Percentiles rank a stretch among this genome's conserved stretches.
phyloP scores from a whole-genome alignment of 2,329 filamentous ascomycete genomes.

The Ceratocystis huliohia region DNA sequence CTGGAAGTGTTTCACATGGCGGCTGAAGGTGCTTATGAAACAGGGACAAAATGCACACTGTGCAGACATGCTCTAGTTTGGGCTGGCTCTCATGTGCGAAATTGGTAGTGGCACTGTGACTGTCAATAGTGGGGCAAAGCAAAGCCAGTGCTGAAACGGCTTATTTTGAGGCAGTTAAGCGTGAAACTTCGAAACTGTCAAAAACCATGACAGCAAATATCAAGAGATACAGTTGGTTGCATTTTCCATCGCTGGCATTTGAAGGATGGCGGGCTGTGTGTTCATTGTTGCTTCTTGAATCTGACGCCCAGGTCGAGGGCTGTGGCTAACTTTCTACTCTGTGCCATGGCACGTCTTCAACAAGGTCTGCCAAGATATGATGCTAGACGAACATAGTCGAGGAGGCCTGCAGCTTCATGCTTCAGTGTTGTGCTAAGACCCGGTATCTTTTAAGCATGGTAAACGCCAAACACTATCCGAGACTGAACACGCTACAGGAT shows the following conservation, averaged over 20 bases:
- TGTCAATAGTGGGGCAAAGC: background rate
- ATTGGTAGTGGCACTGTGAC: background rate
- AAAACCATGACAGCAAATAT: background rate
- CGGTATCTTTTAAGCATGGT: background rate
- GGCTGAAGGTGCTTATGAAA: conserved; percentile 2
- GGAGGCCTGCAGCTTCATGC: background rate
- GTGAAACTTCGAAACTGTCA: conserved; percentile 4
- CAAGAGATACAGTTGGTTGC: too few species aligned
- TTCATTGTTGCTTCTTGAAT: background rate
- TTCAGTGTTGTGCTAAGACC: background rate
- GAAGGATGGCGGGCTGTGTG: background rate
- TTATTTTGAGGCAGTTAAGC: background rate
- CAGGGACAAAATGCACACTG: conserved; percentile 17
- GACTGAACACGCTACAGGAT: conserved; percentile 37
- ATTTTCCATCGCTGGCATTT: too few species aligned
- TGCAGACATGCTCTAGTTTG: background rate
- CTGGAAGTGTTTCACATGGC: background rate
- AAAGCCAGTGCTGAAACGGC: background rate
- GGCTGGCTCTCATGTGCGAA: background rate
- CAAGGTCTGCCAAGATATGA: background rate
- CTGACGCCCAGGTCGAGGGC: too few species aligned
- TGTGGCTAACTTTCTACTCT: too few species aligned
- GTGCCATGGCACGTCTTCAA: too few species aligned
- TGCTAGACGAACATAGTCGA: background rate
- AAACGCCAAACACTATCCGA: conserved; percentile 36